Conservation (phyloP, 1,284 basidiomycete species). For the Fomitopsis betulina region DNA sequence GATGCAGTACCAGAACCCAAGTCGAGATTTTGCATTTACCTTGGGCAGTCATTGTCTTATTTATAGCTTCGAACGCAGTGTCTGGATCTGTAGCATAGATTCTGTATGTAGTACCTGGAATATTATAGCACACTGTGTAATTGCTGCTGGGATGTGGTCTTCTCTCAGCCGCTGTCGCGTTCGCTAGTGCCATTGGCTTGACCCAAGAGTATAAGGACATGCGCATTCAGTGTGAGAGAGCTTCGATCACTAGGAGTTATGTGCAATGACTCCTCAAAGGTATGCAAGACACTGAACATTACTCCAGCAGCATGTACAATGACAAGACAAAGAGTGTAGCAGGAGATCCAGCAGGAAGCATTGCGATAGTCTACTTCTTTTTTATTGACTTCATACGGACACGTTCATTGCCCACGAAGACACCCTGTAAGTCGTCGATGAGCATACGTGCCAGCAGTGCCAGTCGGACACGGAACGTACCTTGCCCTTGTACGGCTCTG, state of each 20-base stretch:
- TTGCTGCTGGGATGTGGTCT: neutral
- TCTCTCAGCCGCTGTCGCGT: neutral
- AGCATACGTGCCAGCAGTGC: neutral
- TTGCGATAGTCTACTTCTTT: conserved; percentile 70
- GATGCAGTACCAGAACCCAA: neutral
- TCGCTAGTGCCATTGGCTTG: no score
- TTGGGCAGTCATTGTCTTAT: neutral
- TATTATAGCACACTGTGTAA: neutral
- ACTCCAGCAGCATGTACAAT: neutral
- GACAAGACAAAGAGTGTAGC: neutral
- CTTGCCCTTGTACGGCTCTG: conserved; percentile 98
- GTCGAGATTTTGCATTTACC: neutral
- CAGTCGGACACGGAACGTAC: conserved; percentile 40
- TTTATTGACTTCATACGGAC: conserved; percentile 87
- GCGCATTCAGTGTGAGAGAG: no score
- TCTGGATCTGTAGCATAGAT: neutral
- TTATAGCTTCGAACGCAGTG: neutral
- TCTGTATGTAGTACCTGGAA: neutral
- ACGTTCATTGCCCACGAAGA: conserved; percentile 87
- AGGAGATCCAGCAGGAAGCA: conserved; percentile 7
- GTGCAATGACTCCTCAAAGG: no score
- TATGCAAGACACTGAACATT: neutral
- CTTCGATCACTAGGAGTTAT: no score
- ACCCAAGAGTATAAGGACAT: no score
- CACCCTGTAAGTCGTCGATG: conserved; percentile 54